A percentile compares a stretch with the other conserved stretches of the same genome.
phyloP scores from a whole-genome alignment of 1,284 basidiomycete species.

The Sanguinoderma infundibulare region DNA sequence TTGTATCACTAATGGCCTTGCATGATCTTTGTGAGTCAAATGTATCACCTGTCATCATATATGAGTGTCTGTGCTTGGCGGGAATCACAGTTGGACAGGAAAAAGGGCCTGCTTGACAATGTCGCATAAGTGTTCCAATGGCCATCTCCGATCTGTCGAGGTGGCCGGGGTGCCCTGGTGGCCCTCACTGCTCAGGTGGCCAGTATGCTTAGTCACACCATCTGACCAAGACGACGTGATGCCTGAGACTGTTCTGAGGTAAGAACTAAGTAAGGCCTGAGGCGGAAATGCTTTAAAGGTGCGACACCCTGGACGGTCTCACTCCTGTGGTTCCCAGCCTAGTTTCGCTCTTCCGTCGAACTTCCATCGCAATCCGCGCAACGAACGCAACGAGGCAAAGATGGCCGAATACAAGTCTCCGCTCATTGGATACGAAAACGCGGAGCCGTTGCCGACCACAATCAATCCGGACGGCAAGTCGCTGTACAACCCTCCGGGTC shows the following conservation, averaged over 20 bases:
- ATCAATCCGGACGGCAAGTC: constrained; percentile 64
- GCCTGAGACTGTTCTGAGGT: too few species aligned
- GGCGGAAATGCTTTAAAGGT: neutral
- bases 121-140: too few species aligned
- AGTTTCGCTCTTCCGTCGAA: neutral
- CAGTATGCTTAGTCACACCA: too few species aligned
- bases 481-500: constrained; percentile 50
- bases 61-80: too few species aligned
- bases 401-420: constrained; percentile 39
- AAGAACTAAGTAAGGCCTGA: too few species aligned
- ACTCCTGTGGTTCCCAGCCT: neutral
- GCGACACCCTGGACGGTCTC: neutral
- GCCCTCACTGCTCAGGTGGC: too few species aligned
- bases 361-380: neutral
- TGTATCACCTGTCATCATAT: neutral
- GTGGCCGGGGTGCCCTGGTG: too few species aligned
- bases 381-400: too few species aligned
- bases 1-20: neutral
- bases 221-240: too few species aligned
- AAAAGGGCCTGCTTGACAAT: too few species aligned
- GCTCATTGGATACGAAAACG: constrained; percentile 49
- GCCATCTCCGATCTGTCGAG: too few species aligned
- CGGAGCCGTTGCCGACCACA: constrained; percentile 51
- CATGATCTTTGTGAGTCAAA: neutral
- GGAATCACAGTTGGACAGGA: too few species aligned